Evolutionary conservation across 345 rosid species (phyloP).

Genomic region (Populus davidiana): DNA sequence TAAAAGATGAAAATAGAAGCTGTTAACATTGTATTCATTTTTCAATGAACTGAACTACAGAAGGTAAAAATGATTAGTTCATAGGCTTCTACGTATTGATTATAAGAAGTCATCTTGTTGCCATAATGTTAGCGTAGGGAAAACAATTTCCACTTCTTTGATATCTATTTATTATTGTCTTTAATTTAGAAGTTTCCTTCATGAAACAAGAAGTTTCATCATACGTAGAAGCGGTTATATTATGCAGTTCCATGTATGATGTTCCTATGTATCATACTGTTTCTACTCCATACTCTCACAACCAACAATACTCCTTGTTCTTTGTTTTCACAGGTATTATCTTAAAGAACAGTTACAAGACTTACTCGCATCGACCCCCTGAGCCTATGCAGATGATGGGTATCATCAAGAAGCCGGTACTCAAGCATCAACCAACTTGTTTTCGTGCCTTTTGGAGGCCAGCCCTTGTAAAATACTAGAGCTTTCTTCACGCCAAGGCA

Average conservation of each 20-base stretch:
- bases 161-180: too few species aligned
- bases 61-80: neutral
- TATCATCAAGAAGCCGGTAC: conserved; percentile 34
- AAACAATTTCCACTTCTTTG: neutral
- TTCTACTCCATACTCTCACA: neutral
- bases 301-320: too few species aligned
- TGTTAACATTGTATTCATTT: neutral
- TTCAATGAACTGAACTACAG: neutral
- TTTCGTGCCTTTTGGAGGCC: conserved; percentile 40
- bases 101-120: neutral
- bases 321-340: neutral
- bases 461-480: conserved; percentile 38
- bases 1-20: neutral
- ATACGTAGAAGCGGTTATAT: neutral
- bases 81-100: neutral
- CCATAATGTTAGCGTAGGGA: neutral
- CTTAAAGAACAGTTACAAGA: neutral
- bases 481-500: conserved; percentile 46
- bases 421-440: conserved; percentile 50
- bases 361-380: conserved; percentile 45
- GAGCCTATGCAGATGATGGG: conserved; percentile 22
- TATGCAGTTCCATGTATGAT: neutral
- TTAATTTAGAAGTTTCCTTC: neutral
- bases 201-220: neutral
- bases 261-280: neutral